Evolutionary conservation across 768 basidiomycete species (phyloP).

Genomic region (Cubamyces sp.): DNA sequence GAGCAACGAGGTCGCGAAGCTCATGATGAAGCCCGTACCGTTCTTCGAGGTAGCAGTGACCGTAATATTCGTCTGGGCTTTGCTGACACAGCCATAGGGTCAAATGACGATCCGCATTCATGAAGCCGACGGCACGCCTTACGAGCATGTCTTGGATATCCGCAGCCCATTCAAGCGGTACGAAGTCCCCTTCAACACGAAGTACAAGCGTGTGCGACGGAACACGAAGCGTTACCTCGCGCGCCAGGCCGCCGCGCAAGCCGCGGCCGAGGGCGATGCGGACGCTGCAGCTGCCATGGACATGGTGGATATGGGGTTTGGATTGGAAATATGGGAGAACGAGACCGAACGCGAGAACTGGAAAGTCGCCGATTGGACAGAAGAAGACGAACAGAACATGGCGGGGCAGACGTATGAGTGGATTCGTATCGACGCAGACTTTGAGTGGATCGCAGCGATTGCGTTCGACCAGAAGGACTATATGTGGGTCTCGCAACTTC

Average conservation of each 20-base stretch:
- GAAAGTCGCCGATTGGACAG: slow-evolving; percentile 98
- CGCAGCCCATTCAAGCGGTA: slow-evolving; percentile 87
- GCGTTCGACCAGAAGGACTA: slow-evolving; percentile 96
- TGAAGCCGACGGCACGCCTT: slow-evolving; percentile 98
- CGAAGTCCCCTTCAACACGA: slow-evolving; percentile 98
- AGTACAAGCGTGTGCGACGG: slow-evolving; percentile 94
- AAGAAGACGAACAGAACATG: slow-evolving; percentile 93
- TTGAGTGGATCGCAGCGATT: slow-evolving; percentile 96
- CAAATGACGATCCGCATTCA: slow-evolving; percentile 99
- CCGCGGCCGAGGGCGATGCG: slow-evolving; percentile 88
- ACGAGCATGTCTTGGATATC: slow-evolving; percentile 96
- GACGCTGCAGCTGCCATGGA: slow-evolving; percentile 94
- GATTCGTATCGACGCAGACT: slow-evolving; percentile 99
- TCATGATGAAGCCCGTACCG: slow-evolving; percentile 76
- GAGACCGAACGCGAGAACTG: slow-evolving; percentile 90
- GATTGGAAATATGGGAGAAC: slow-evolving; percentile 94
- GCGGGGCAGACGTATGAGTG: slow-evolving; percentile 97
- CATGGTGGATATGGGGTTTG: slow-evolving; percentile 93
- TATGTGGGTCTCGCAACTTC: slow-evolving; percentile 97
- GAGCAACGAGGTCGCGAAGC: slow-evolving; percentile 68
- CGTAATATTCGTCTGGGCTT: background rate
- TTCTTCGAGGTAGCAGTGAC: slow-evolving; percentile 76
- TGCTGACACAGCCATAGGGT: slow-evolving; percentile 51
- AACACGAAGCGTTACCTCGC: slow-evolving; percentile 97
- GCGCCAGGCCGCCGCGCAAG: slow-evolving; percentile 89